Percentiles rank a stretch among this genome's conserved stretches.
phyloP scores from a whole-genome alignment of 1,284 basidiomycete genomes.

The Coniferiporia sulphurascens region DNA sequence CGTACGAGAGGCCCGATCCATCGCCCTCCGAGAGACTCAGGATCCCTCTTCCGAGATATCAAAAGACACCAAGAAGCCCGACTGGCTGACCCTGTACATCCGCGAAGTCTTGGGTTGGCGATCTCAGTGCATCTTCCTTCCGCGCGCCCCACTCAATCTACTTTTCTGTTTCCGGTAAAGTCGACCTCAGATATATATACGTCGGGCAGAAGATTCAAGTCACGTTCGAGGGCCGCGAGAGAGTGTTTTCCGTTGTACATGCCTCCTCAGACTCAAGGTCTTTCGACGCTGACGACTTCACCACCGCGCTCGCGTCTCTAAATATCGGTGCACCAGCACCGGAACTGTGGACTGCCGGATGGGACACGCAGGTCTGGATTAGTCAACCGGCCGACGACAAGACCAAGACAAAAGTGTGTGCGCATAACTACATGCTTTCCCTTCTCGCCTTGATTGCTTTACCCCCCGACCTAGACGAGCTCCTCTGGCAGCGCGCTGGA shows the following conservation, averaged over 20 bases:
- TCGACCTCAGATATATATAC: constrained; percentile 15
- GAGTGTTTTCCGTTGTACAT: constrained; percentile 49
- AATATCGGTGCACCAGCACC: constrained; percentile 32
- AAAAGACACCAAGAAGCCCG: constrained; percentile 13
- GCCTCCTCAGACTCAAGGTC: constrained; percentile 36
- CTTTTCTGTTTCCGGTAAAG: constrained; percentile 1
- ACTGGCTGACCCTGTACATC: constrained; percentile 14
- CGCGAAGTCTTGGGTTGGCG: constrained; percentile 12
- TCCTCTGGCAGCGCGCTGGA: constrained; percentile 32
- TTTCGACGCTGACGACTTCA: constrained; percentile 32
- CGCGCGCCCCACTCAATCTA: background rate
- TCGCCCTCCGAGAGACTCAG: constrained; percentile 47
- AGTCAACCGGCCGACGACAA: constrained; percentile 28
- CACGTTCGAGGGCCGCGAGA: constrained; percentile 44
- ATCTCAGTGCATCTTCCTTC: background rate
- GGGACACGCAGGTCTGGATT: constrained; percentile 55
- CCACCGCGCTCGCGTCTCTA: constrained; percentile 38
- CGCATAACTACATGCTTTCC: constrained; percentile 14
- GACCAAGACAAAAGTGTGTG: constrained; percentile 1
- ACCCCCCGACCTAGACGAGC: background rate
- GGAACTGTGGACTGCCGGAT: constrained; percentile 52
- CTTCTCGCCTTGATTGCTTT: background rate
- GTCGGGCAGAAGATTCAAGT: constrained; percentile 9
- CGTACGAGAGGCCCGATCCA: constrained; percentile 43
- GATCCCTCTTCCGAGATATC: constrained; percentile 8